Percentiles rank a stretch among this genome's conserved stretches.
phyloP scores from a whole-genome alignment of 129 eudicot genomes.

The Flaveria sonorensis region DNA sequence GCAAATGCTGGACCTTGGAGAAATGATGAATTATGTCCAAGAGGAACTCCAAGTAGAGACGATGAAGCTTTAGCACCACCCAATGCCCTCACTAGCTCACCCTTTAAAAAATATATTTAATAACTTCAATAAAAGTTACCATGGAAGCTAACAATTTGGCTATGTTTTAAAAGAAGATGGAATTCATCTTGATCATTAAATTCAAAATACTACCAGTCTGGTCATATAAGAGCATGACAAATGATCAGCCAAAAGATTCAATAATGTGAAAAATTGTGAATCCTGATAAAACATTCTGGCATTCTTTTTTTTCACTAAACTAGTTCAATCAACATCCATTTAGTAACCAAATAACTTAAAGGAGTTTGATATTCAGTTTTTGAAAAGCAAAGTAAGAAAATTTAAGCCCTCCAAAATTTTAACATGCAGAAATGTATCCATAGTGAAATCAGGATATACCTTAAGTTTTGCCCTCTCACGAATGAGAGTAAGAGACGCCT shows the following conservation, averaged over 20 bases:
- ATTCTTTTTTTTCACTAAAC: not conserved
- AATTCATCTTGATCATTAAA: not conserved
- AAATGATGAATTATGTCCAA: conserved; percentile 95
- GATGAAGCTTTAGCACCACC: conserved; percentile 88
- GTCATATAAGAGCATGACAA: not conserved
- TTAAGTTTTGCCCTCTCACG: conserved; percentile 97
- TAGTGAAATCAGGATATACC: conserved; percentile 42
- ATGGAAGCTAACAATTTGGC: not conserved
- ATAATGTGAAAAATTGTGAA: not conserved
- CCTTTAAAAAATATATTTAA: conserved; percentile 40
- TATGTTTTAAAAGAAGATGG: not conserved
- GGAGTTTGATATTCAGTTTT: not conserved
- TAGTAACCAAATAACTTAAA: not conserved
- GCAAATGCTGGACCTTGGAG: conserved; percentile 99
- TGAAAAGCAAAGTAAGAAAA: not conserved
- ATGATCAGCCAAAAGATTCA: not conserved
- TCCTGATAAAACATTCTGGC: conserved; percentile 10
- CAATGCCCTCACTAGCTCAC: conserved; percentile 82
- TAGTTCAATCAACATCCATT: not conserved
- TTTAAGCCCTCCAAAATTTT: not conserved
- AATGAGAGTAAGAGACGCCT: conserved; percentile 94
- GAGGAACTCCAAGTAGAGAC: conserved; percentile 94
- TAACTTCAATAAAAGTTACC: not conserved
- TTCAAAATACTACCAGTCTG: conserved; percentile 9
- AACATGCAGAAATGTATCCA: not conserved